Conservation (phyloP, 73 alveolate genomes). For the Urostyla sp. region DNA sequence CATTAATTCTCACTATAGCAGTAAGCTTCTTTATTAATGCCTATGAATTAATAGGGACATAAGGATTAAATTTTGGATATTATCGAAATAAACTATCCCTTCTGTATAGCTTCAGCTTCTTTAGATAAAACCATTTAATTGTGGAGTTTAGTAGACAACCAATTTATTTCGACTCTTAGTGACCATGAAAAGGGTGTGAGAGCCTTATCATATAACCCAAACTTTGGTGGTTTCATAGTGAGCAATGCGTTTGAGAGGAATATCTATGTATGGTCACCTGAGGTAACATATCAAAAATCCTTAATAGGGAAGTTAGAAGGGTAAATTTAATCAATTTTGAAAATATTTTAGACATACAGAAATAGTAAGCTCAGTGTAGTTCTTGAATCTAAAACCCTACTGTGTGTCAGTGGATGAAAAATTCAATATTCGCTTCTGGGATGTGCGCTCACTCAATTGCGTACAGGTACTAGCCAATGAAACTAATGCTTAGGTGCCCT, state of each 20-base stretch:
- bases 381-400: slow-evolving; percentile 83
- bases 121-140: slow-evolving; percentile 88
- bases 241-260: slow-evolving; percentile 90
- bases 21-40: slow-evolving; percentile 58
- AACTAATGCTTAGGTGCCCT: slow-evolving; percentile 52
- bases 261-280: slow-evolving; percentile 95
- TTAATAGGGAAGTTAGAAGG: slow-evolving; percentile 93
- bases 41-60: slow-evolving; percentile 84
- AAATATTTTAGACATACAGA: slow-evolving; percentile 16
- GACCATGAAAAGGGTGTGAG: slow-evolving; percentile 88
- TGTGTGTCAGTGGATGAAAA: slow-evolving; percentile 94
- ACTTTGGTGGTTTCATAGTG: slow-evolving; percentile 84
- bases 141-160: slow-evolving; percentile 87
- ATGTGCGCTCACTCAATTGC: slow-evolving; percentile 81
- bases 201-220: slow-evolving; percentile 75
- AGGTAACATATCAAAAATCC: slow-evolving; percentile 88
- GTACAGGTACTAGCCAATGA: slow-evolving; percentile 86
- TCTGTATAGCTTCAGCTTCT: slow-evolving; percentile 90
- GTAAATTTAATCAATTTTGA: slow-evolving; percentile 72
- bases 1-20: slow-evolving; percentile 2
- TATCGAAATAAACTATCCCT: slow-evolving; percentile 87
- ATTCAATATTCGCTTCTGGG: slow-evolving; percentile 94
- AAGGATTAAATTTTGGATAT: slow-evolving; percentile 87
- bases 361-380: slow-evolving; percentile 85
- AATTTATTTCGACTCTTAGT: slow-evolving; percentile 75